Evolutionary conservation across 1,284 basidiomycete genomes (phyloP).

Genomic region (Sporisorium iseilematis-ciliati): DNA sequence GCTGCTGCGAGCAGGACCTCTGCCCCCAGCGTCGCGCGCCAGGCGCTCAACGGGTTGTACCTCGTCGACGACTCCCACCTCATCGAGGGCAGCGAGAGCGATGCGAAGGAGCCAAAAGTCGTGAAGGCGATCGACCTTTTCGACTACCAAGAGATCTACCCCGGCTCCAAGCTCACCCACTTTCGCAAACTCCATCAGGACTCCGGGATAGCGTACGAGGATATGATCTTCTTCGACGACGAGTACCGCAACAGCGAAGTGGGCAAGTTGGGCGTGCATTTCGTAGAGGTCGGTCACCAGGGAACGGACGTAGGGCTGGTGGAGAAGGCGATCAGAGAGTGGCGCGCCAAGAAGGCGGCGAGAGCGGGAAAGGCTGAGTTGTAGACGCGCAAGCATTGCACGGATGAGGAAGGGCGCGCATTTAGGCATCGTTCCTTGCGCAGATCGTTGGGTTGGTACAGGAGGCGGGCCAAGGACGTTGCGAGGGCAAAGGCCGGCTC

Average conservation of each 20-base stretch:
- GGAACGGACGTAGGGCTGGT: constrained; percentile 61
- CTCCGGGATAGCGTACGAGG: constrained; percentile 58
- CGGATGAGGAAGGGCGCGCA: background rate
- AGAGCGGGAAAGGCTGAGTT: constrained; percentile 11
- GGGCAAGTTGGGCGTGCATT: constrained; percentile 65
- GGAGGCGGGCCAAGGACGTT: too few species aligned
- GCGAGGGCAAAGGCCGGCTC: too few species aligned
- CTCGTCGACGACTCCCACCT: constrained; percentile 44
- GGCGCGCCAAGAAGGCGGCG: constrained; percentile 52
- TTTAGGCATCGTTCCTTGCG: background rate
- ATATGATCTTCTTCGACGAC: constrained; percentile 69
- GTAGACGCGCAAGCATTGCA: background rate
- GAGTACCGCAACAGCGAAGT: constrained; percentile 65
- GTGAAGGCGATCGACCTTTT: constrained; percentile 59
- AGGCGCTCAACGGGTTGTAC: constrained; percentile 58
- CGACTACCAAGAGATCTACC: constrained; percentile 66
- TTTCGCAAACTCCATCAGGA: constrained; percentile 55
- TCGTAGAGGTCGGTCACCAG: constrained; percentile 59
- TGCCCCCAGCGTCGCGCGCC: constrained; percentile 59
- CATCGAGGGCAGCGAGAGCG: background rate
- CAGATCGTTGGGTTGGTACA: too few species aligned
- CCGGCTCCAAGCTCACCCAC: constrained; percentile 65
- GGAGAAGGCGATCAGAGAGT: constrained; percentile 56
- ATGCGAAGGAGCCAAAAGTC: background rate
- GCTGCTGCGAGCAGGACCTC: constrained; percentile 62